These are phyloP conservation scores for Filobasidium floriforme DNA, from an alignment of 768 basidiomycete genomes.

Conservation along the genomic window DNA sequence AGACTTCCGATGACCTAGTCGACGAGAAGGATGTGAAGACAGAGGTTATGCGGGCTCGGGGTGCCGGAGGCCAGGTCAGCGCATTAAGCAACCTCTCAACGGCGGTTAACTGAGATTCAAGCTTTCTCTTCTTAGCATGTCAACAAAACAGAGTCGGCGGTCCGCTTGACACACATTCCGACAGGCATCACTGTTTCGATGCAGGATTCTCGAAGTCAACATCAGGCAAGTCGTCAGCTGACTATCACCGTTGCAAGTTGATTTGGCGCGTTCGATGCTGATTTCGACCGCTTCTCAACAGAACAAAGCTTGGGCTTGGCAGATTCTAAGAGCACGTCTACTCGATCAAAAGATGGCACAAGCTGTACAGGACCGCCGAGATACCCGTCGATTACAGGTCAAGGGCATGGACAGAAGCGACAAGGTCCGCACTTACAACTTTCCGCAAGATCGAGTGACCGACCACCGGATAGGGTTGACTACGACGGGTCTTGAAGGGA, in stretches of 20 bases:
- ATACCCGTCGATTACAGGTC: conserved; percentile 64
- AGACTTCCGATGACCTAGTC: conserved; percentile 68
- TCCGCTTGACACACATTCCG: conserved; percentile 84
- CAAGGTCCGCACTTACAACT: conserved; percentile 94
- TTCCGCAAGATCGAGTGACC: conserved; percentile 81
- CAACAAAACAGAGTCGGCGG: conserved; percentile 96
- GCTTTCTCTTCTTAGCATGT: conserved; percentile 60
- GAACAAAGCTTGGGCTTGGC: conserved; percentile 90
- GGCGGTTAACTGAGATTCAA: background rate
- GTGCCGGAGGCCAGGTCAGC: conserved; percentile 86
- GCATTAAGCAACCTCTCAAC: background rate
- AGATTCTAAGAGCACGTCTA: conserved; percentile 74
- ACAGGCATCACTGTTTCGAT: conserved; percentile 92
- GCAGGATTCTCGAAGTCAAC: conserved; percentile 96
- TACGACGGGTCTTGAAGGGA: conserved; percentile 48
- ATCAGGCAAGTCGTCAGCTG: conserved; percentile 57
- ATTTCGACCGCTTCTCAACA: conserved; percentile 39
- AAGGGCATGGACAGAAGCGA: conserved; percentile 79
- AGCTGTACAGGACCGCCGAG: conserved; percentile 64
- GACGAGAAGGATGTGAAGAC: conserved; percentile 69
- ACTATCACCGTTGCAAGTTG: background rate
- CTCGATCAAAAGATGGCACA: conserved; percentile 68
- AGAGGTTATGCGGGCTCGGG: conserved; percentile 93
- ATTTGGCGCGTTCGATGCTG: background rate
- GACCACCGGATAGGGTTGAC: conserved; percentile 82